Percentiles rank a stretch among this genome's conserved stretches.
These are phyloP conservation scores for Ceratocystis alfenasii DNA, from an alignment of 2,329 filamentous ascomycete species.

Conservation along the genomic window DNA sequence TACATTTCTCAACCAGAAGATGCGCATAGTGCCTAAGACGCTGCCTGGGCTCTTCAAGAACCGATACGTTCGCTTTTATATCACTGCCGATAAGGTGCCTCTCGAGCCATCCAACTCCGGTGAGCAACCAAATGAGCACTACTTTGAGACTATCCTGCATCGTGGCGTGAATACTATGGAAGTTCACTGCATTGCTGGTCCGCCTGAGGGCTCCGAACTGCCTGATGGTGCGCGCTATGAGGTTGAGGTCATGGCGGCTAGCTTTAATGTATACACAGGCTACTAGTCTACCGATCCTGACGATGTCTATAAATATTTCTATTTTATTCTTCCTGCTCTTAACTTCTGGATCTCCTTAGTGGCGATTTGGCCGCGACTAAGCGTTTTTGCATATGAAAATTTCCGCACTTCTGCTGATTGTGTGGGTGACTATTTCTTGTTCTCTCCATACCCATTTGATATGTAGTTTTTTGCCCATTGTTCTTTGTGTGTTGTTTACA, in stretches of 20 bases:
- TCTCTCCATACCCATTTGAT: background rate
- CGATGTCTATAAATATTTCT: slow-evolving; percentile 4
- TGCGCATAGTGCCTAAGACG: slow-evolving; percentile 19
- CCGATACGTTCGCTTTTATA: slow-evolving; percentile 20
- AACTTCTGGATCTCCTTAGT: background rate
- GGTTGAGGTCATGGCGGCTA: slow-evolving; percentile 66
- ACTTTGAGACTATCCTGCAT: slow-evolving; percentile 62
- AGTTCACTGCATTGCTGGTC: slow-evolving; percentile 62
- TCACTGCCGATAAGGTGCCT: slow-evolving; percentile 44
- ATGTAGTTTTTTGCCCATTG: background rate
- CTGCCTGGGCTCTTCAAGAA: slow-evolving; percentile 19
- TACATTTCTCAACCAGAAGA: slow-evolving; percentile 20
- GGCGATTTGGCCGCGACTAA: background rate
- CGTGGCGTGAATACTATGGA: slow-evolving; percentile 67
- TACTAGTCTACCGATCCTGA: slow-evolving; percentile 11
- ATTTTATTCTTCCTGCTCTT: background rate
- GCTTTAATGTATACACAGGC: slow-evolving; percentile 41
- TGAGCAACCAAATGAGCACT: slow-evolving; percentile 47
- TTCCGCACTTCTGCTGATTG: background rate
- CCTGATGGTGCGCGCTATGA: slow-evolving; percentile 53
- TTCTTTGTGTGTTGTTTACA: background rate
- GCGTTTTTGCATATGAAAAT: background rate
- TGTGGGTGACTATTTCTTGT: slow-evolving; percentile 22
- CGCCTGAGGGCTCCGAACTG: slow-evolving; percentile 47
- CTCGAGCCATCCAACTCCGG: slow-evolving; percentile 43